Conservation (phyloP, 768 basidiomycete genomes). For the Dioszegia aurantiaca region DNA sequence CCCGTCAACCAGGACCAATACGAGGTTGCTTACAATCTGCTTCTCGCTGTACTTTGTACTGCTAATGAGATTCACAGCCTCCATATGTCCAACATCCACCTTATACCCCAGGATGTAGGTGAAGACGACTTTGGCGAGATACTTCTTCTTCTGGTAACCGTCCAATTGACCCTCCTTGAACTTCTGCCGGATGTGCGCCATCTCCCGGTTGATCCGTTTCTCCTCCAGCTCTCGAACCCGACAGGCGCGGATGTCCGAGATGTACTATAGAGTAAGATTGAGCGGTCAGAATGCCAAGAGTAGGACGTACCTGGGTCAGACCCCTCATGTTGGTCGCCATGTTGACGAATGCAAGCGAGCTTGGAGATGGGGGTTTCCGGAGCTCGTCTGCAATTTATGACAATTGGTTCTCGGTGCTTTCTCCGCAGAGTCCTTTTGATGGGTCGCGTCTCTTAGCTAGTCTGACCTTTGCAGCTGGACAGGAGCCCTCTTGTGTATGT, state of each 20-base stretch:
- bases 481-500: no score
- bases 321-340: slow-evolving; percentile 94
- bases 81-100: slow-evolving; percentile 98
- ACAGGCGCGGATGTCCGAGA: slow-evolving; percentile 96
- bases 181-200: slow-evolving; percentile 98
- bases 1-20: background rate
- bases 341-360: slow-evolving; percentile 13
- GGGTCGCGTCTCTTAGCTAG: no score
- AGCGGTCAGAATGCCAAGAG: background rate
- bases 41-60: slow-evolving; percentile 96
- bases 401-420: no score
- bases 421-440: no score
- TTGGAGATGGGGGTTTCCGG: background rate
- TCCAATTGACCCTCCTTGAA: slow-evolving; percentile 69
- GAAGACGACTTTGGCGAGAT: slow-evolving; percentile 98
- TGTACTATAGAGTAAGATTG: slow-evolving; percentile 64
- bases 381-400: no score
- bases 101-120: slow-evolving; percentile 99
- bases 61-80: slow-evolving; percentile 95
- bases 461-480: background rate
- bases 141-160: slow-evolving; percentile 59
- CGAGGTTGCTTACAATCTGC: slow-evolving; percentile 71
- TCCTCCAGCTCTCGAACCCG: slow-evolving; percentile 94
- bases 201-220: slow-evolving; percentile 98
- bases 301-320: slow-evolving; percentile 71